phyloP scores from a whole-genome alignment of 441 rosid species.

The Gossypium trilobum region DNA sequence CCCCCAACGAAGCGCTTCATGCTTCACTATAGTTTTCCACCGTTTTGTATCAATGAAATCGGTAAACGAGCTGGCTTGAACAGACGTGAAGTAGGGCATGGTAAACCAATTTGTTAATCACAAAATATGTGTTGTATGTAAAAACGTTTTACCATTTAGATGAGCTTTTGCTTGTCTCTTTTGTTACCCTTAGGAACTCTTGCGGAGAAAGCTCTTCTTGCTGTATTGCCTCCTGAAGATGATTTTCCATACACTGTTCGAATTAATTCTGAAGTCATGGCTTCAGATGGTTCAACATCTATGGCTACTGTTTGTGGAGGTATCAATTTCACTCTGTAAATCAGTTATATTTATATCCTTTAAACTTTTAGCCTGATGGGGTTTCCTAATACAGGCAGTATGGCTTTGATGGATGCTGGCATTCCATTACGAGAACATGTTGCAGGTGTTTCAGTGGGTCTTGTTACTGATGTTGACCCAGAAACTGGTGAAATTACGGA shows the following conservation, averaged over 20 bases:
- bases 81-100: slow-evolving; percentile 99
- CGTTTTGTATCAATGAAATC: slow-evolving; percentile 82
- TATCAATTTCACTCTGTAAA: slow-evolving; percentile 20
- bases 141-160: not conserved
- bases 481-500: slow-evolving; percentile 65
- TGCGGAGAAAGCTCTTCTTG: slow-evolving; percentile 92
- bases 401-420: slow-evolving; percentile 98
- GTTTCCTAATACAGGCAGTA: slow-evolving; percentile 56
- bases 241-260: slow-evolving; percentile 70
- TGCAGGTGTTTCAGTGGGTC: slow-evolving; percentile 96
- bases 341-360: not conserved
- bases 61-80: slow-evolving; percentile 85
- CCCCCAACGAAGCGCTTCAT: slow-evolving; percentile 86
- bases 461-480: slow-evolving; percentile 68
- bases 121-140: not conserved
- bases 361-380: not conserved
- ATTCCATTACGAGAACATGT: slow-evolving; percentile 77
- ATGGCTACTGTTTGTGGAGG: slow-evolving; percentile 99
- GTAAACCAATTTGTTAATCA: slow-evolving; percentile 30
- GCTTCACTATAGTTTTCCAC: slow-evolving; percentile 97
- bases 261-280: slow-evolving; percentile 92
- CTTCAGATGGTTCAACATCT: slow-evolving; percentile 97
- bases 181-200: slow-evolving; percentile 54
- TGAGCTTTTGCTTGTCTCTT: slow-evolving; percentile 5
- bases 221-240: slow-evolving; percentile 85